Conservation (phyloP, 208 protist genomes). For the Angomonas ambiguus region DNA sequence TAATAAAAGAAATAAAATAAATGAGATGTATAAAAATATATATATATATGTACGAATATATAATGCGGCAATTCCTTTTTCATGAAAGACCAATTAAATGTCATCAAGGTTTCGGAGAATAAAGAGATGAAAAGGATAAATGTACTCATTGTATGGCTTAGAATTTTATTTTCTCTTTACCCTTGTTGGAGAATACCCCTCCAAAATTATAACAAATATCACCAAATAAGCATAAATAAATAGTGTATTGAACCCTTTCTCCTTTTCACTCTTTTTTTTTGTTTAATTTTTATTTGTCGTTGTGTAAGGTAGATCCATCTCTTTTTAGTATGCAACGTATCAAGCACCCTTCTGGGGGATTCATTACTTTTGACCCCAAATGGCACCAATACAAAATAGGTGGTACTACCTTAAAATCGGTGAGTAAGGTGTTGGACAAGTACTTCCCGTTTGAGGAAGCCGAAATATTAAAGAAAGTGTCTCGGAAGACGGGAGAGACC, state of each 20-base stretch:
- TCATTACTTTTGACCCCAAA: constrained; percentile 67
- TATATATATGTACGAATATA: background rate
- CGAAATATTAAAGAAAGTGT: constrained; percentile 50
- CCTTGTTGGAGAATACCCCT: too few species aligned
- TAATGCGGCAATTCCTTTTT: constrained; percentile 1
- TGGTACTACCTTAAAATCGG: constrained; percentile 52
- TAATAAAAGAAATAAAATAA: background rate
- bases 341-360: constrained; percentile 56
- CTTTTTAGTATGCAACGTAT: constrained; percentile 22
- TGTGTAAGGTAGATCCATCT: constrained; percentile 18
- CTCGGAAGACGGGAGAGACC: constrained; percentile 64
- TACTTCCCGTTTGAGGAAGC: constrained; percentile 87
- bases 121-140: background rate
- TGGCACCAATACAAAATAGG: constrained; percentile 83
- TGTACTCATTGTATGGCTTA: background rate
- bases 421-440: constrained; percentile 79
- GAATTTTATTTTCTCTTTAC: background rate
- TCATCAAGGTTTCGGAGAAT: background rate
- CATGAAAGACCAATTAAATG: background rate
- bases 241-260: background rate
- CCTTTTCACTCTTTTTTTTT: background rate
- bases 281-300: background rate
- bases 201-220: too few species aligned
- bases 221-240: too few species aligned
- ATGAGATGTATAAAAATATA: background rate